Conservation (phyloP, 768 basidiomycete species). For the Agaricus bisporus region DNA sequence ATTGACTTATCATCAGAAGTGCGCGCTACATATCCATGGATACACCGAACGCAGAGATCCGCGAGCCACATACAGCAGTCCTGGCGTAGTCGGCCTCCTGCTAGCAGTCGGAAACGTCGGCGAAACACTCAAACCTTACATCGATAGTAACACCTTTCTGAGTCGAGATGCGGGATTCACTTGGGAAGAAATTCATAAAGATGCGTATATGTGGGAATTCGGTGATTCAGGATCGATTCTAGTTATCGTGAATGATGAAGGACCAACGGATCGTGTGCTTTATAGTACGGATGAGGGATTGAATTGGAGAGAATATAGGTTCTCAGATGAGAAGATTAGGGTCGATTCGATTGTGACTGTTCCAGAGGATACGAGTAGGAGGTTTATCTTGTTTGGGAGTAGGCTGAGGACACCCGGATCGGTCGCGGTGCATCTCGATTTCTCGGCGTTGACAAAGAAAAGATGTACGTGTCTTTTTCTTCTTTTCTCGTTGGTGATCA, state of each 20-base stretch:
- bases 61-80: slow-evolving; percentile 89
- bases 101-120: slow-evolving; percentile 98
- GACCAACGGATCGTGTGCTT: slow-evolving; percentile 81
- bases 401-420: slow-evolving; percentile 40
- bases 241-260: slow-evolving; percentile 93
- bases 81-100: slow-evolving; percentile 85
- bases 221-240: slow-evolving; percentile 95
- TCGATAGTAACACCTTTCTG: slow-evolving; percentile 90
- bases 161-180: slow-evolving; percentile 95
- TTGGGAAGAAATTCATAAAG: slow-evolving; percentile 98
- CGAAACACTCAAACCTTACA: slow-evolving; percentile 70
- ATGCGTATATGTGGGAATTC: slow-evolving; percentile 96
- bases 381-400: slow-evolving; percentile 81
- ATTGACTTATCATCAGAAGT: slow-evolving; percentile 43
- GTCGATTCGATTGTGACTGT: slow-evolving; percentile 81
- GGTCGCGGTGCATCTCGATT: slow-evolving; percentile 85
- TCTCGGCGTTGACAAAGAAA: slow-evolving; percentile 64
- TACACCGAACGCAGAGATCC: slow-evolving; percentile 92
- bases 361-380: slow-evolving; percentile 82
- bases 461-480: slow-evolving; percentile 53
- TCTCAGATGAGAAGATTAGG: slow-evolving; percentile 66
- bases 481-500: not conserved
- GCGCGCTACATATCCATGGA: slow-evolving; percentile 88
- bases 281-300: slow-evolving; percentile 89
- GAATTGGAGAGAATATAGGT: slow-evolving; percentile 84